Evolutionary conservation across 2,329 filamentous ascomycete genomes (phyloP).

Genomic region (Phyllosticta citribraziliensis): DNA sequence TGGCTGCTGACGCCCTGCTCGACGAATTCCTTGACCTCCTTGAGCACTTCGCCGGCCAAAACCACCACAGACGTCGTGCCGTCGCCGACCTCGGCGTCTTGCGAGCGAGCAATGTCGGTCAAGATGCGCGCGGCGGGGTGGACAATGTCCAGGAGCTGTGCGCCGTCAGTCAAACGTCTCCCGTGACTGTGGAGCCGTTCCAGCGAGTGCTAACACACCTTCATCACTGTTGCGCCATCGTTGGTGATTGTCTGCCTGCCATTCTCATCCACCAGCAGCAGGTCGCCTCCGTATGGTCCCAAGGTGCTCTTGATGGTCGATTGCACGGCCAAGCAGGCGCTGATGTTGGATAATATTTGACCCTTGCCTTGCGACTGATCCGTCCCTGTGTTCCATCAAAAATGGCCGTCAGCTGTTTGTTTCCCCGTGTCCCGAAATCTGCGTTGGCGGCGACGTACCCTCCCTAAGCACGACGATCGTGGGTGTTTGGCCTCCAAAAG

Average conservation of each 20-base stretch:
- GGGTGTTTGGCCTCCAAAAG: constrained; percentile 93
- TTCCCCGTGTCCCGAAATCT: neutral
- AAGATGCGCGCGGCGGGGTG: constrained; percentile 95
- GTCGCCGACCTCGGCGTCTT: constrained; percentile 98
- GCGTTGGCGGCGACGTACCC: constrained; percentile 49
- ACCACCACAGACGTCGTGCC: constrained; percentile 97
- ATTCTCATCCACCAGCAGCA: constrained; percentile 92
- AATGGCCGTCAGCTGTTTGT: constrained; percentile 2
- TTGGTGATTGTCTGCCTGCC: constrained; percentile 97
- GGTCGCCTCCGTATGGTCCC: constrained; percentile 91
- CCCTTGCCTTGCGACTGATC: constrained; percentile 95
- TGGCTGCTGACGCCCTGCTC: constrained; percentile 96
- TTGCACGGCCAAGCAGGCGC: constrained; percentile 93
- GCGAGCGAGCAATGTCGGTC: constrained; percentile 94
- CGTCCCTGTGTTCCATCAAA: constrained; percentile 68
- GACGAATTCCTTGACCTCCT: constrained; percentile 91
- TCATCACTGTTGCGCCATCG: constrained; percentile 98
- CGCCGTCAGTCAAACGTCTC: neutral
- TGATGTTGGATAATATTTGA: constrained; percentile 96
- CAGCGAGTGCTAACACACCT: constrained; percentile 45
- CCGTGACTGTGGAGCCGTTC: neutral
- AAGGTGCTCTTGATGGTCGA: constrained; percentile 91
- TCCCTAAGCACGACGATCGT: constrained; percentile 98
- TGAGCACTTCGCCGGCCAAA: constrained; percentile 91
- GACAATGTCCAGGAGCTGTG: constrained; percentile 91